Percentiles rank a stretch among this genome's conserved stretches.
These are phyloP conservation scores for Neofusicoccum cordaticola DNA, from an alignment of 2,329 filamentous ascomycete genomes.

Conservation along the genomic window DNA sequence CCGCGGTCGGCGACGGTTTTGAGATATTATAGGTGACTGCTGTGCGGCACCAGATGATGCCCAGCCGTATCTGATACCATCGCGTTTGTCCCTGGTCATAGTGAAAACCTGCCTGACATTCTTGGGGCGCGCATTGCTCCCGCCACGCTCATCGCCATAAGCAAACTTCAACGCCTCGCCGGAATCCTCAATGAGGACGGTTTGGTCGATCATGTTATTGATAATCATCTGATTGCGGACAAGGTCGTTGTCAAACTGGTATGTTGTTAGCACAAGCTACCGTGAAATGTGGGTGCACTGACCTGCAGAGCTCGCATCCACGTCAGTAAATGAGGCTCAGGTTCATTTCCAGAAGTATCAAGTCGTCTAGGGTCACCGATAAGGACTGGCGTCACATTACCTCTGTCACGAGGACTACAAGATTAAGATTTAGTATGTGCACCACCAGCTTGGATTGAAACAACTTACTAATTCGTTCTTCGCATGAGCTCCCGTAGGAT, in stretches of 20 bases:
- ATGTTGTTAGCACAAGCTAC: conserved; percentile 21
- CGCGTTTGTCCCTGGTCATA: conserved; percentile 55
- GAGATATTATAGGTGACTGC: background rate
- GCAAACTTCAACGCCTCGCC: conserved; percentile 67
- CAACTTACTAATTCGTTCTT: conserved; percentile 50
- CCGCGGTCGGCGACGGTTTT: conserved; percentile 48
- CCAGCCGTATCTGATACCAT: conserved; percentile 56
- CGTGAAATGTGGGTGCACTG: conserved; percentile 17
- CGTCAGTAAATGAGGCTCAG: conserved; percentile 69
- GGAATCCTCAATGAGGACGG: conserved; percentile 69
- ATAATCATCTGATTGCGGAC: conserved; percentile 83
- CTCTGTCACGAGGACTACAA: background rate
- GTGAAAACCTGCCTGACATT: conserved; percentile 75
- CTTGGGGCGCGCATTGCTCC: conserved; percentile 44
- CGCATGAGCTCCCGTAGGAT: conserved; percentile 66
- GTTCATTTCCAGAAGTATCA: conserved; percentile 67
- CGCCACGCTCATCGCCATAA: conserved; percentile 47
- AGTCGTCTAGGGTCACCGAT: conserved; percentile 60
- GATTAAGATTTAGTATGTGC: background rate
- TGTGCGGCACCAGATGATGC: conserved; percentile 40
- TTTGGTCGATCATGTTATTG: conserved; percentile 77
- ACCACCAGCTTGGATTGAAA: background rate
- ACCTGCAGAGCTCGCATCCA: conserved; percentile 72
- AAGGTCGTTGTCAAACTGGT: conserved; percentile 67
- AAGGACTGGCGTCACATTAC: conserved; percentile 4